Evolutionary conservation across 2,329 filamentous ascomycete genomes (phyloP), one percentile per base, ranked within the genome.

Genomic region (Cladophialophora yegresii): DNA sequence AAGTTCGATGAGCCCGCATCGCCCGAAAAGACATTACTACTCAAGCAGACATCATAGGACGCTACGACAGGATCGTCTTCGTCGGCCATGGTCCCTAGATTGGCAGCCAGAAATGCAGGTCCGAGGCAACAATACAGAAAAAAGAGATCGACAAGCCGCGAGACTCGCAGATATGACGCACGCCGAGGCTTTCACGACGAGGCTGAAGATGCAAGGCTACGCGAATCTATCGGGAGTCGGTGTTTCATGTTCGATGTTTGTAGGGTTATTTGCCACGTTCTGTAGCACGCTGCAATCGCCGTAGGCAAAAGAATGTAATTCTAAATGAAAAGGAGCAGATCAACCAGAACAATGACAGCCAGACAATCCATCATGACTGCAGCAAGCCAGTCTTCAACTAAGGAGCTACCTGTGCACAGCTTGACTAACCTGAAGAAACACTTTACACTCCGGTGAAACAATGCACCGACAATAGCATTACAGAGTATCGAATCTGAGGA

Each of bases 21-120:
- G 30, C 55, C 57, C 3, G 47, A 22, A n/a, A 45, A 32, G 2
- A 53, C 10, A 13, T 61, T 64, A 84, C 80, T 23, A 91, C 89
- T 71, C 93, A 96, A 87, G 79, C 89, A 93, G 76, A 98, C 87
- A 74, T 91, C 86, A 84, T 96, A 98, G 67, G 84, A 87, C 49
- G 87, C 84, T 59, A 89, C 83, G 69, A 93, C 83, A 60, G 90
- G 89, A 73, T 93, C 90, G 22, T 83, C 76, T 54, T 69, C 64
- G 47, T 67, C 67, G 47, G 63, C 67, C 65, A 66, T 66, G 43
- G 3, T 61, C 9, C 26, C 45, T 51, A 10, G 33, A 8, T 54
- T 20, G 36, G 13, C n/a, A 16, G n/a, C 13, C 36, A 43, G 16
- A 43, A 8, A 43, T n/a, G 7, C n/a, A 20, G 13, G 36, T 7